Percentiles rank a stretch among this genome's conserved stretches.
Evolutionary conservation across 345 rosid genomes (phyloP).

Genomic region (Fremontodendron californicum): DNA sequence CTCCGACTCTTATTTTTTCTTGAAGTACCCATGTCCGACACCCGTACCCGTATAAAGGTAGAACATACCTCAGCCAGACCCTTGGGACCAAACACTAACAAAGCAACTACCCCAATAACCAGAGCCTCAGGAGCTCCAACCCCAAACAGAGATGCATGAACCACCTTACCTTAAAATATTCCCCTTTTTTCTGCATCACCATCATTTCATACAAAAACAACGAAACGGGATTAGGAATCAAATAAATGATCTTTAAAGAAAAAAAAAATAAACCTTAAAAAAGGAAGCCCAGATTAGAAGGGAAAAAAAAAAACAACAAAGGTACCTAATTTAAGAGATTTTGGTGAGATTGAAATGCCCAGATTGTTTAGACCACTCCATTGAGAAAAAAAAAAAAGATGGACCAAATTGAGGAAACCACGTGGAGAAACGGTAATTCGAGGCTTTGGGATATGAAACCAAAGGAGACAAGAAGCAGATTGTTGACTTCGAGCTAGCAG

Average conservation of each 20-base stretch:
- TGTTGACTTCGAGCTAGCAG: slow-evolving; percentile 31
- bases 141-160: slow-evolving; percentile 80
- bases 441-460: slow-evolving; percentile 27
- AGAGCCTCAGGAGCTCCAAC: slow-evolving; percentile 98
- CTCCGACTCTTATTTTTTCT: no score
- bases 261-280: background rate
- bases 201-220: slow-evolving; percentile 5
- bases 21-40: no score
- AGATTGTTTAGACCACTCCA: slow-evolving; percentile 73
- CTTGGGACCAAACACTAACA: slow-evolving; percentile 97
- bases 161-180: slow-evolving; percentile 37
- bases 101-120: slow-evolving; percentile 96
- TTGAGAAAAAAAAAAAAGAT: slow-evolving; percentile 42
- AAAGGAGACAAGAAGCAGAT: slow-evolving; percentile 20
- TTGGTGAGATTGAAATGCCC: slow-evolving; percentile 50
- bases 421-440: slow-evolving; percentile 28
- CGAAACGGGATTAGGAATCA: background rate
- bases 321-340: slow-evolving; percentile 44
- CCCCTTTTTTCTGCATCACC: slow-evolving; percentile 51
- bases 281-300: slow-evolving; percentile 2
- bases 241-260: background rate
- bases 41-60: background rate
- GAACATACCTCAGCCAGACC: slow-evolving; percentile 90
- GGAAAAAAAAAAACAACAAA: background rate
- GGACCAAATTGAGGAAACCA: slow-evolving; percentile 38